A percentile compares a stretch with the other conserved stretches of the same genome.
Conservation (phyloP, 805 yeast species). For the Candida koratica region DNA sequence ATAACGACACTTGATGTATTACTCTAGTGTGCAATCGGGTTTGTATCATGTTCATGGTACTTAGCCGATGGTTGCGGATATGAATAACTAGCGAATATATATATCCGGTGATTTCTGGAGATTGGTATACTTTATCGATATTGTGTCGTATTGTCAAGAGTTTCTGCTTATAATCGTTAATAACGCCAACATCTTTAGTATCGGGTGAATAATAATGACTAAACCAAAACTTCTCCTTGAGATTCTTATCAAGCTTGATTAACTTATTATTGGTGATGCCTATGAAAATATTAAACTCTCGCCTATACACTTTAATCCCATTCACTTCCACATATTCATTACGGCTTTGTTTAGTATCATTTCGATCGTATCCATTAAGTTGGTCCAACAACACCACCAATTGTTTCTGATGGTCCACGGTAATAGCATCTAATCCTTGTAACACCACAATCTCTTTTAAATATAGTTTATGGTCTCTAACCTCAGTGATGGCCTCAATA, state of each 20-base stretch:
- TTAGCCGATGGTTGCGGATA: constrained; percentile 36
- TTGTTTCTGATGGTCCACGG: constrained; percentile 13
- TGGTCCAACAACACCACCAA: constrained; percentile 19
- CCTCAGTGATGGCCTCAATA: not conserved
- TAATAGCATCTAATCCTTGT: constrained; percentile 17
- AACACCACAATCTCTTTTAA: constrained; percentile 15
- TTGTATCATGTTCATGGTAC: constrained; percentile 35
- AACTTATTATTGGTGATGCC: constrained; percentile 14
- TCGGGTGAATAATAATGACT: constrained; percentile 14
- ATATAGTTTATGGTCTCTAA: not conserved
- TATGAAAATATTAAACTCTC: constrained; percentile 17
- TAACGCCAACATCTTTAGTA: not conserved
- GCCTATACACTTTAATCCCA: constrained; percentile 11
- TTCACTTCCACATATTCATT: constrained; percentile 8
- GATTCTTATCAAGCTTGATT: constrained; percentile 16
- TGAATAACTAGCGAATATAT: constrained; percentile 35
- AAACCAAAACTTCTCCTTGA: constrained; percentile 27
- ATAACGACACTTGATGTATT: constrained; percentile 25
- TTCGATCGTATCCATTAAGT: constrained; percentile 22
- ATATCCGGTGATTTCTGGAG: constrained; percentile 35
- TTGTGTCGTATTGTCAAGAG: not conserved
- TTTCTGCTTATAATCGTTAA: not conserved
- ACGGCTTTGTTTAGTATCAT: constrained; percentile 7
- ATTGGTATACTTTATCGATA: constrained; percentile 21
- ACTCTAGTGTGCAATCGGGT: constrained; percentile 33